Evolutionary conservation across 148 eudicot genomes (phyloP), one percentile per base, ranked within the genome.

Genomic region (Rhododendron ovatum): DNA sequence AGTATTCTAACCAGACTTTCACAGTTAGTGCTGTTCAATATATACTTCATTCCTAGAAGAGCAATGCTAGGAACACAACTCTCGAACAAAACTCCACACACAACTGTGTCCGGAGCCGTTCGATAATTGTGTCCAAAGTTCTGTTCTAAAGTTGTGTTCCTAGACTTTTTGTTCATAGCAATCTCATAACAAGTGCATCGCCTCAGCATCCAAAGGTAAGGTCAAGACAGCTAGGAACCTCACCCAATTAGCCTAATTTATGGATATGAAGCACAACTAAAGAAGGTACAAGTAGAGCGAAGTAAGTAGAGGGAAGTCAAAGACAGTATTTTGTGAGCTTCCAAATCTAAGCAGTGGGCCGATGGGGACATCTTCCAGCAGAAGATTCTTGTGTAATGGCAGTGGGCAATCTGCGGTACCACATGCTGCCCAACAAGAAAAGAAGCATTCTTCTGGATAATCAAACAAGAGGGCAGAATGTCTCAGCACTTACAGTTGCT

Each of bases 401-500:
- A 69, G 2, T 12, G 7, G 74, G 75, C 30, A 26, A 26, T 11
- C 37, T 28, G 37, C 0, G 37, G 13, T 39, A 28, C 37, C 37
- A 69, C 12, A 28, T 69, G 75, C 75, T 69, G 75, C 37, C 75
- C 75, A 83, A 90, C 20, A 30, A 71, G 5, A 69, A 33, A 35
- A 14, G 20, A 14, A 33, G 61, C 79, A 75, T 77, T 69, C 39
- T 71, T 71, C 22, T 0, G 18, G 39, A 30, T 30, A 71, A 30
- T 33, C 20, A 71, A 71, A 5, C 75, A 69, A 71, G 3, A 14
- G 8, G 5, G 41, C 37, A 17, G 22, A 14, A 71, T 33, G 76
- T 71, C 20, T 71, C 20, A 33, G 76, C 39, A 89, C 97, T 91
- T 88, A 96, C 99, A 95, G 51, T 82, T 92, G 91, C 75, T 84